Evolutionary conservation across 1,284 basidiomycete genomes (phyloP), one percentile per base, ranked within the genome.

Genomic region (Moesziomyces antarcticus): DNA sequence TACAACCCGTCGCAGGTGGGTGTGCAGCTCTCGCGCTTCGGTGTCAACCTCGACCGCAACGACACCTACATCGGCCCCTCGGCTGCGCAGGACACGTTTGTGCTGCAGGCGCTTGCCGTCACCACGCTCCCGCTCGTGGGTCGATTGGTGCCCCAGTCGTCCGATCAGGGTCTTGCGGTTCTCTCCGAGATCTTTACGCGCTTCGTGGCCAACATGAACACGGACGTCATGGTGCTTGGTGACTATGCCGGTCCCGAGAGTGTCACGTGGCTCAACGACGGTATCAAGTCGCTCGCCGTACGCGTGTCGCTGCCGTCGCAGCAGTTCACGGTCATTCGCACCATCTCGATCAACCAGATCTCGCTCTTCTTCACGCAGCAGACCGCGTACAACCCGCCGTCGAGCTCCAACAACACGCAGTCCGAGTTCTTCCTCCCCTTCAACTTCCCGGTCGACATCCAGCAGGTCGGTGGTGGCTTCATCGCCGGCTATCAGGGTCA

Each of bases 1-100:
- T 85, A 87, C 14, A 93, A 92, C 78, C 91, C 91, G 22, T 90
- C 91, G 4, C 91, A 92, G 87, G 90, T 92, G 46, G 92, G 91
- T 56, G 89, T 93, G 13, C 85, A 89, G 66, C 86, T 92, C 13
- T 88, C 87, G 58, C 87, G 87, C 5, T 87, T 92, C 63, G 88
- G 87, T 8, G 91, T 91, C 83, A 86, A 88, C 58, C 89, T 89
- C 13, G 89, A 86, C 70, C 87, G 88, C 54, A 86, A 87, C 48
- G 85, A 86, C 40, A 86, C 87, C 25, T 86, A 88, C 79, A 88
- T 92, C 57, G 91, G 90, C 3, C 88, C 89, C 3, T 89, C 89
- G 8, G 80, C 87, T 2, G 88, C 89, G 0, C 71, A 72, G 30
- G 85, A 85, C 21, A 68, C 85, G 3, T 88, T 92, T 57, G 89